Conservation (phyloP, 2,329 filamentous ascomycete species). For the Fusarium nelsonii region DNA sequence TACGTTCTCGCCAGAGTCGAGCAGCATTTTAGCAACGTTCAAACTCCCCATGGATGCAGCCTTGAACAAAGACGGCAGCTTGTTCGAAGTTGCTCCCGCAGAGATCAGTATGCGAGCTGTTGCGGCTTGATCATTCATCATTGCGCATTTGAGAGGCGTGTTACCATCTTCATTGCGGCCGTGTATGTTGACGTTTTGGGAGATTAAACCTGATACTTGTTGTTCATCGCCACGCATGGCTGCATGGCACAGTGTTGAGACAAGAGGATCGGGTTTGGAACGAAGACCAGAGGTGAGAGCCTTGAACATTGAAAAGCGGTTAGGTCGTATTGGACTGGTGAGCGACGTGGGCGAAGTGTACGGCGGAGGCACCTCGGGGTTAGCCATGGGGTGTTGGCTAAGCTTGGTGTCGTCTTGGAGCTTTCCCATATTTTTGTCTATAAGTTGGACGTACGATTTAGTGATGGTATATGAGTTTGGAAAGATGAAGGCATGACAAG, state of each 20-base stretch:
- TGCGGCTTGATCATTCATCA: neutral
- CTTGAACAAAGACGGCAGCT: conserved; percentile 1
- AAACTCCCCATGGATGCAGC: neutral
- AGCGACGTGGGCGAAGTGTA: neutral
- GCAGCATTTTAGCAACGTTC: neutral
- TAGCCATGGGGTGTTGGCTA: neutral
- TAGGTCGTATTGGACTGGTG: neutral
- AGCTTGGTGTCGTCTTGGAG: neutral
- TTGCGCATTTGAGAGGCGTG: conserved; percentile 9
- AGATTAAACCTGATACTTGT: conserved; percentile 1
- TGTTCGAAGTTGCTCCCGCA: neutral
- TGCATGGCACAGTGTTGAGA: conserved; percentile 10
- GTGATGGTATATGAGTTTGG: fast-evolving
- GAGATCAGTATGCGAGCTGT: neutral
- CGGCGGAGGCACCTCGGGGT: neutral
- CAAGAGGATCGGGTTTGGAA: conserved; percentile 5
- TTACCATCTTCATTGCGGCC: conserved; percentile 16
- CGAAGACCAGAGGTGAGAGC: neutral
- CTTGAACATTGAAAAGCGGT: conserved; percentile 2
- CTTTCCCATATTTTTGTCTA: neutral
- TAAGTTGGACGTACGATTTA: fast-evolving
- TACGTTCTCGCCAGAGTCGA: neutral
- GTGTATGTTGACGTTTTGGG: conserved; percentile 6
- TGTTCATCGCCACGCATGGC: neutral
- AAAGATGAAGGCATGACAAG: fast-evolving